Conservation (phyloP, 2,329 filamentous ascomycete species). For the Pestalotiopsis sp. region DNA sequence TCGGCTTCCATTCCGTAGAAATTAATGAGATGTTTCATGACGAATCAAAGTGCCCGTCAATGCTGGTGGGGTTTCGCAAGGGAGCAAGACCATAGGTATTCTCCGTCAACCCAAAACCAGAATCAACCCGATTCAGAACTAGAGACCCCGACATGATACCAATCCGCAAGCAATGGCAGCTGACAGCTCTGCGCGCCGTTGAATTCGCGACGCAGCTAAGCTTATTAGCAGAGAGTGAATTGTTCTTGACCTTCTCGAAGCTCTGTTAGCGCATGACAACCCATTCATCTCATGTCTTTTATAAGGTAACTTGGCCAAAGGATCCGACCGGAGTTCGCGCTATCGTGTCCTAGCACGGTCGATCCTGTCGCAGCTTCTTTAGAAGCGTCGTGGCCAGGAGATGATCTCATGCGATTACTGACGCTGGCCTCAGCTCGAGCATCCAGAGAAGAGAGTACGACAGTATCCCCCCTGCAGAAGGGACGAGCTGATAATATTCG, state of each 20-base stretch:
- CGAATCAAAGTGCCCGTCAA: not conserved
- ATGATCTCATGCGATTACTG: not conserved
- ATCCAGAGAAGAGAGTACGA: not conserved
- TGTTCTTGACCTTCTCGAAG: conserved; percentile 8
- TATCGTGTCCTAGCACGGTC: not conserved
- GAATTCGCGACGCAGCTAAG: not conserved
- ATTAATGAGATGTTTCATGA: not conserved
- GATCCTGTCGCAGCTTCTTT: not conserved
- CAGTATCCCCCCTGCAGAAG: not conserved
- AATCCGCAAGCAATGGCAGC: not conserved
- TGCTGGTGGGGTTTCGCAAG: not conserved
- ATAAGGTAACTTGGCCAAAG: not conserved
- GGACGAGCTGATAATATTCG: not conserved
- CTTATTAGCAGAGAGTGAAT: not conserved
- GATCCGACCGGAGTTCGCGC: not conserved
- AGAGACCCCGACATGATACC: not conserved
- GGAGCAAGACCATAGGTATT: not conserved
- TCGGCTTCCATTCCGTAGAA: not conserved
- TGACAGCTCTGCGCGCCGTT: conserved; percentile 6
- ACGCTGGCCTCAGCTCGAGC: not conserved
- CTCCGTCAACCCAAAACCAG: not conserved
- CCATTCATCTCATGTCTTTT: conserved; percentile 6
- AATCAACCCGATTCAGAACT: not conserved
- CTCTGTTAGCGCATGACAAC: not conserved
- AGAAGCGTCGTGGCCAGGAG: not conserved